Evolutionary conservation across 306 rosid species (phyloP).

Genomic region (Morella rubra): DNA sequence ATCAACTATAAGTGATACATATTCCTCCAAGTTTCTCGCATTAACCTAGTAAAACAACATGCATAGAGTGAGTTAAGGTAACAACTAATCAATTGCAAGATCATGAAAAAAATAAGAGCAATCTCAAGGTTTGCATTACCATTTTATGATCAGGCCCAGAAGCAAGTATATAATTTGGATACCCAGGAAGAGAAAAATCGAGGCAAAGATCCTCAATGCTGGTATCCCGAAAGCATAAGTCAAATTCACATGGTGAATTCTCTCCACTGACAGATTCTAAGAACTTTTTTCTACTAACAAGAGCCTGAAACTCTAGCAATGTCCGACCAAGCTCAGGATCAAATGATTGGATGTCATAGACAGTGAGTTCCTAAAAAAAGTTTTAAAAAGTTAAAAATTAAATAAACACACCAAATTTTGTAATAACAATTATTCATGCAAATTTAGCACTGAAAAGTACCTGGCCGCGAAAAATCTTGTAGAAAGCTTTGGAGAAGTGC

Average conservation of each 20-base stretch:
- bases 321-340: constrained; percentile 85
- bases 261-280: constrained; percentile 47
- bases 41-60: constrained; percentile 61
- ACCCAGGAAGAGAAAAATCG: constrained; percentile 95
- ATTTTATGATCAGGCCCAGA: constrained; percentile 49
- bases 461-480: constrained; percentile 87
- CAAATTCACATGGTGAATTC: constrained; percentile 36
- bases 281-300: constrained; percentile 46
- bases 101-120: constrained; percentile 19
- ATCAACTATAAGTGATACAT: constrained; percentile 64
- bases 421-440: constrained; percentile 13
- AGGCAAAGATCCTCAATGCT: constrained; percentile 90
- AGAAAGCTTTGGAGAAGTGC: constrained; percentile 85
- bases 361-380: constrained; percentile 61
- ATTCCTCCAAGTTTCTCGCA: constrained; percentile 69
- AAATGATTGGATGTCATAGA: constrained; percentile 77
- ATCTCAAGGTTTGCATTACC: constrained; percentile 42
- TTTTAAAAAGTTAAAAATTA: constrained; percentile 8
- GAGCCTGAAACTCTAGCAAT: constrained; percentile 84
- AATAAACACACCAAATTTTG: constrained; percentile 23
- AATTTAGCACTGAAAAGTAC: constrained; percentile 41
- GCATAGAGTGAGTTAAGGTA: constrained; percentile 13
- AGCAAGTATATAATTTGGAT: constrained; percentile 69
- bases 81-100: constrained; percentile 8
- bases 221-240: constrained; percentile 50